Evolutionary conservation across 352 stramenopile genomes (phyloP), one percentile per base, ranked within the genome.

Genomic region (Globisporangium polare): DNA sequence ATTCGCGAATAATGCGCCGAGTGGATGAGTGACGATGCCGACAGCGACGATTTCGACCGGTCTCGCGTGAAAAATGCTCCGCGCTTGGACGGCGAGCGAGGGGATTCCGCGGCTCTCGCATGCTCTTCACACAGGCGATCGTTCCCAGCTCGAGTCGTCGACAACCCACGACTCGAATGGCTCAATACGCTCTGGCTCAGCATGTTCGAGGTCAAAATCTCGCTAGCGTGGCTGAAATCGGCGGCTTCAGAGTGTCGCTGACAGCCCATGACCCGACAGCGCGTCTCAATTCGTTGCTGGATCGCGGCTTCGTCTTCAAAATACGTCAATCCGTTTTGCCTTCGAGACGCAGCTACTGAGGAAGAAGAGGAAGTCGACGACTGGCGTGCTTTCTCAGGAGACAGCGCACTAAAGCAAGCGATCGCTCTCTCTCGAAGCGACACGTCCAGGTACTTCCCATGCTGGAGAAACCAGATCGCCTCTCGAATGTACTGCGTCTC

Each of bases 401-500:
- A 61, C 1, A 51, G 18, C 15, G 45, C 33, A 2, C 37, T 24
- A 8, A 52, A 61, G 22, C 43, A 54, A 13, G 61, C 71, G 3
- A 29, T 37, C 15, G 73, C n/a, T 24, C 67, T 53, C n/a, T 73
- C 53, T 60, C 72, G 67, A 53, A 71, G 50, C 18, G 50, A 79
- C 18, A 61, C 66, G 20, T 90, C 75, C 35, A 83, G 67, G 26
- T 73, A 81, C 6, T 62, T 65, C 7, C 71, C 78, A 33, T 80
- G 58, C 49, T 81, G 80, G 45, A 88, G 69, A 47, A 78, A 89
- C 69, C 73, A 88, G 27, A 91, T 78, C 5, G 80, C 74, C 17
- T 91, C 82, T 53, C 82, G 78, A 51, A 91, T 88, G 37, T 80
- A 69, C 35, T 83, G 73, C 0, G 78, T 69, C 15, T 91, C 78